These are phyloP conservation scores for Scleroderma bovista DNA, from an alignment of 768 basidiomycete species.

Conservation along the genomic window DNA sequence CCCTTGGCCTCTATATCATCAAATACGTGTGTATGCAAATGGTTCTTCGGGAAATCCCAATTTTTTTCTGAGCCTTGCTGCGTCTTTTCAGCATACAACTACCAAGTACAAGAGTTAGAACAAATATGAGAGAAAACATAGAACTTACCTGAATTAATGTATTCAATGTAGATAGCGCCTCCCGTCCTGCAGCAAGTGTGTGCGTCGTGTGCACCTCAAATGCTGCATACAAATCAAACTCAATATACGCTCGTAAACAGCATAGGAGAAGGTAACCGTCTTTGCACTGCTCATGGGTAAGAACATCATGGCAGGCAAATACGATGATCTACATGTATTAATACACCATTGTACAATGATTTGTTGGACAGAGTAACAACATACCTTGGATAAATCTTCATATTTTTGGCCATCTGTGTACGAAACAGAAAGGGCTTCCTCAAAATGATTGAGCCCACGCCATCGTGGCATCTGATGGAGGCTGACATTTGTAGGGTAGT, in stretches of 20 bases:
- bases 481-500: slow-evolving; percentile 16
- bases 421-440: slow-evolving; percentile 14
- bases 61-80: slow-evolving; percentile 12
- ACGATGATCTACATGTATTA: slow-evolving; percentile 22
- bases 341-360: too few relatives aligned
- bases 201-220: slow-evolving; percentile 28
- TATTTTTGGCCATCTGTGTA: slow-evolving; percentile 32
- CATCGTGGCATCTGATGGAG: slow-evolving; percentile 26
- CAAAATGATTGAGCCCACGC: slow-evolving; percentile 30
- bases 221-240: slow-evolving; percentile 24
- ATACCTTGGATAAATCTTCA: slow-evolving; percentile 34
- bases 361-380: too few relatives aligned
- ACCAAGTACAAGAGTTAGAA: not conserved
- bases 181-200: slow-evolving; percentile 18
- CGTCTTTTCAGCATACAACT: not conserved
- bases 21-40: slow-evolving; percentile 27
- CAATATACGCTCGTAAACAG: slow-evolving; percentile 25
- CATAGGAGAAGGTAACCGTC: slow-evolving; percentile 19
- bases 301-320: slow-evolving; percentile 21
- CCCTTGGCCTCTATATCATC: slow-evolving; percentile 30
- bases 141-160: slow-evolving; percentile 21
- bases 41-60: slow-evolving; percentile 31
- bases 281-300: slow-evolving; percentile 7
- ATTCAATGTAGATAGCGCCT: slow-evolving; percentile 13
- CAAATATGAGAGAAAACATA: not conserved